phyloP scores from a whole-genome alignment of 2,329 filamentous ascomycete genomes.

The Pseudogymnoascus pannorum region DNA sequence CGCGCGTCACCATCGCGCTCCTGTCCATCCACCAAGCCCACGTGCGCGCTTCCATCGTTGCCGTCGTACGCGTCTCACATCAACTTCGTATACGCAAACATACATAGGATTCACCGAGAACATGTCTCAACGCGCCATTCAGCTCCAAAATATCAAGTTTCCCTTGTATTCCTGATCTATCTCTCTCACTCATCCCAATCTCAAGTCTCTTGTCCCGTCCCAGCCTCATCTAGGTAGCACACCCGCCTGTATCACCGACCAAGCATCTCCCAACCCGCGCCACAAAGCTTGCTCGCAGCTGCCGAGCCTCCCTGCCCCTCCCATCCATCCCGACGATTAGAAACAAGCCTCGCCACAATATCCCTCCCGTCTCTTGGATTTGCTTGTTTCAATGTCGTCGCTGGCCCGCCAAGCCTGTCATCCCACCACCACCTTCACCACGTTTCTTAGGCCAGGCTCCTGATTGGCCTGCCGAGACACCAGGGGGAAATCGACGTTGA shows the following conservation, averaged over 20 bases:
- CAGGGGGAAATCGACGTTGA: neutral
- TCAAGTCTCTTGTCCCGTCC: neutral
- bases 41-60: neutral
- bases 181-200: neutral
- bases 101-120: neutral
- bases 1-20: neutral
- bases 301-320: neutral
- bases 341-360: constrained; percentile 5
- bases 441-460: neutral
- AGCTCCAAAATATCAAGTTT: neutral
- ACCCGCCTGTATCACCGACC: neutral
- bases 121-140: neutral
- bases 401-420: neutral
- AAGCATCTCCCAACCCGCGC: neutral
- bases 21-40: neutral
- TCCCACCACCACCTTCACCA: constrained; percentile 1
- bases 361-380: neutral
- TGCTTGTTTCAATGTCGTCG: constrained; percentile 5
- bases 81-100: neutral
- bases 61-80: neutral
- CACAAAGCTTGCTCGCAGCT: neutral
- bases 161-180: neutral
- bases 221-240: neutral
- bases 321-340: neutral
- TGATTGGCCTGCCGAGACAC: neutral